These are phyloP conservation scores for Diutina rugosa DNA, from an alignment of 1,139 yeast species.

Conservation along the genomic window DNA sequence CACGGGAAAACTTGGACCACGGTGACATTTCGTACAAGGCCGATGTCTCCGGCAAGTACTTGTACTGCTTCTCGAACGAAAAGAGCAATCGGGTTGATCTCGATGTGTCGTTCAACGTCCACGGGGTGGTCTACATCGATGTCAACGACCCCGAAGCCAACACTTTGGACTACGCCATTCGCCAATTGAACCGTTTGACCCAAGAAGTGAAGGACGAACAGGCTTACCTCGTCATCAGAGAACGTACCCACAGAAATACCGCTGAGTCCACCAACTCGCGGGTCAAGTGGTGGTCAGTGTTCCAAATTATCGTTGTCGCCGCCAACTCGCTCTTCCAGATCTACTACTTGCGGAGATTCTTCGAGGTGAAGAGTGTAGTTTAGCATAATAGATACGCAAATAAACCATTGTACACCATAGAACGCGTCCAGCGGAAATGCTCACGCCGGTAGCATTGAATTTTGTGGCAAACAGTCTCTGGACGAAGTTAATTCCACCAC, in stretches of 20 bases:
- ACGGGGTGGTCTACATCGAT: constrained; percentile 84
- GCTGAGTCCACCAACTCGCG: constrained; percentile 96
- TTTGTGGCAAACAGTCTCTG: no score
- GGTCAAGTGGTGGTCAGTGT: constrained; percentile 95
- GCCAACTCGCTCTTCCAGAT: constrained; percentile 87
- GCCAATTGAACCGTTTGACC: constrained; percentile 62
- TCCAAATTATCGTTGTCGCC: constrained; percentile 79
- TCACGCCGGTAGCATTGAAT: background rate
- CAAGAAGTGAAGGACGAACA: constrained; percentile 87
- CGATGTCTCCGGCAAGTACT: constrained; percentile 56
- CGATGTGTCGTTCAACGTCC: constrained; percentile 92
- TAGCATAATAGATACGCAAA: constrained; percentile 10
- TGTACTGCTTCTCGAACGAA: constrained; percentile 89
- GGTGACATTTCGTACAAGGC: constrained; percentile 71
- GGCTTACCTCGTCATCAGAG: constrained; percentile 87
- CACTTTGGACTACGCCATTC: constrained; percentile 76
- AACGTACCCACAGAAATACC: constrained; percentile 95
- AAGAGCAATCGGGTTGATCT: constrained; percentile 58
- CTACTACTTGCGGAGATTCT: constrained; percentile 84
- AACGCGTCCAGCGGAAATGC: background rate
- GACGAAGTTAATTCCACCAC: no score
- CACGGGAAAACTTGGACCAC: constrained; percentile 51
- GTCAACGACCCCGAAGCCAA: constrained; percentile 72
- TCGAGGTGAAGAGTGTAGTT: constrained; percentile 85
- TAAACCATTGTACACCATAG: background rate